Evolutionary conservation across 768 basidiomycete species (phyloP), one percentile per base, ranked within the genome.

Genomic region (Lyophyllum decastes): DNA sequence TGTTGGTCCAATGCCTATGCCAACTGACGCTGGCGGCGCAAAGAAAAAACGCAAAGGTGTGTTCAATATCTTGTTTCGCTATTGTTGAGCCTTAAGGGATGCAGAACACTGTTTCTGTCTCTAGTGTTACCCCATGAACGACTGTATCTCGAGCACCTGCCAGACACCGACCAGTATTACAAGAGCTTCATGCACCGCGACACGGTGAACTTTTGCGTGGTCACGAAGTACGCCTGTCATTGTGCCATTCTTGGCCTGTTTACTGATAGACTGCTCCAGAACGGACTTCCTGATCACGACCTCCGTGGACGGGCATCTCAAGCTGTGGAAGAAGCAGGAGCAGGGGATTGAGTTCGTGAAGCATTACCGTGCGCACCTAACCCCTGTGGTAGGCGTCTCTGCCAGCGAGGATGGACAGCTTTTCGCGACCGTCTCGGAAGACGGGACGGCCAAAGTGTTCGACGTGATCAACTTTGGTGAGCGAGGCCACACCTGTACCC

Each of bases 291-390:
- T 98, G 43, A 81, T 99, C 49, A 99, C 97, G 7, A 95, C 96
- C 1, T 98, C 96, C 2, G 73, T 94, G 10, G 97, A 98, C 68
- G 97, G 97, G 2, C 90, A 95, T 72, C 73, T 98, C 61, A 99
- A 99, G 71, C 74, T 99, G n/a, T 99, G 97, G 97, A 98, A 97
- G 79, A 99, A 99, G 73, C 95, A 97, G 75, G 91, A 95, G 21
- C 71, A 79, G 6, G 96, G 95, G 4, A 94, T 99, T 66, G 97
- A 98, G 75, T 98, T 98, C 65, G 96, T 98, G 58, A 99, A 99
- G 74, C 93, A 95, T 63, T 99, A 96, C 71, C 88, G 97, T 46
- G 94, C 97, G 1, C 95, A 97, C 65, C 78, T 95, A 21, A 81
- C 83, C 24, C 85, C 92, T 9, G 82, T 98, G 24, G 77, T 86